phyloP scores from a whole-genome alignment of 306 rosid species.

The Medicago lupulina region DNA sequence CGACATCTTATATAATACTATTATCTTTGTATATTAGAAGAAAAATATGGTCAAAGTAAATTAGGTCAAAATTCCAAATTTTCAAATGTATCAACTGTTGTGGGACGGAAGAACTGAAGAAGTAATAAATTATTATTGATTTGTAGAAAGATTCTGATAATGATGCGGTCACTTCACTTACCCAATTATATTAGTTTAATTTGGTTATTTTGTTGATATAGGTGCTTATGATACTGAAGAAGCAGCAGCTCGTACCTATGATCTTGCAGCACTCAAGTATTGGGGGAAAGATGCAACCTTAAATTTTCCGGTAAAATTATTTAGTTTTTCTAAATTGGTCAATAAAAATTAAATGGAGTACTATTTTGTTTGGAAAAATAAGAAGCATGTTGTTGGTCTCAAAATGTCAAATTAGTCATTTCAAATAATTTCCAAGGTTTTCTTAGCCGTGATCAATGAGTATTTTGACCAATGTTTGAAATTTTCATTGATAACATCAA shows the following conservation, averaged over 20 bases:
- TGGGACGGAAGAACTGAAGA: no score
- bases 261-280: conserved; percentile 94
- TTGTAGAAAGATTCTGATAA: conserved; percentile 33
- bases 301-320: conserved; percentile 75
- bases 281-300: conserved; percentile 81
- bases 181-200: background rate
- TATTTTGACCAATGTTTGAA: background rate
- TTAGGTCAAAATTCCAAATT: no score
- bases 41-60: no score
- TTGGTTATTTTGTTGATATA: conserved; percentile 19
- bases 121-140: background rate
- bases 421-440: background rate
- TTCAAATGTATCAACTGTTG: no score
- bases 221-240: conserved; percentile 93
- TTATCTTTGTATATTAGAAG: no score
- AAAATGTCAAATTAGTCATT: background rate
- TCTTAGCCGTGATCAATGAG: background rate
- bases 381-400: background rate
- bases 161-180: conserved; percentile 11
- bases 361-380: background rate
- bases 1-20: no score
- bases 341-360: background rate
- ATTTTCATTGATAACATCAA: no score
- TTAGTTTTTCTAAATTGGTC: background rate
- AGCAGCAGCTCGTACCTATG: conserved; percentile 90